Percentiles rank a stretch among this genome's conserved stretches.
Conservation (phyloP, 257 asterid species). For the Solanum pinnatisectum region DNA sequence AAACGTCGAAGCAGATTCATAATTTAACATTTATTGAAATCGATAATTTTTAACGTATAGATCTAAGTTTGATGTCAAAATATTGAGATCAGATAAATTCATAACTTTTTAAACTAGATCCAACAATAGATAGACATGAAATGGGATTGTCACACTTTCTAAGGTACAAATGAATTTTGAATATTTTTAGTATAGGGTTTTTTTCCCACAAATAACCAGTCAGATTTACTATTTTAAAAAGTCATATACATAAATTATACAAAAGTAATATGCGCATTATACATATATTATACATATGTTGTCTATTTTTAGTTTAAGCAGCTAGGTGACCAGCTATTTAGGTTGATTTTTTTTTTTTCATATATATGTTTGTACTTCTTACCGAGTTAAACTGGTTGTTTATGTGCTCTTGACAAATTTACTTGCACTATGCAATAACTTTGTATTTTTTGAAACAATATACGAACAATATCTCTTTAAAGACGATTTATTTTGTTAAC, state of each 20-base stretch:
- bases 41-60: accelerated
- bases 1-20: not conserved
- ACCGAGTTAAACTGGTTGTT: not conserved
- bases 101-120: not conserved
- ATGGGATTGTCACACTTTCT: not conserved
- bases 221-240: too few relatives aligned
- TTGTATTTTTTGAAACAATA: not conserved
- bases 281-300: too few relatives aligned
- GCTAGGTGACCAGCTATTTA: not conserved
- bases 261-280: not conserved
- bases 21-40: not conserved
- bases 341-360: not conserved
- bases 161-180: not conserved
- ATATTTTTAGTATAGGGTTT: too few relatives aligned
- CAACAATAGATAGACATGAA: not conserved
- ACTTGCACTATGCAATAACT: not conserved
- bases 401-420: not conserved
- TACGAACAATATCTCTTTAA: not conserved
- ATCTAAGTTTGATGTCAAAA: not conserved
- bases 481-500: not conserved
- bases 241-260: not conserved
- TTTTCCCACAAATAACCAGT: too few relatives aligned
- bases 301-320: not conserved
- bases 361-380: not conserved
- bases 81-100: not conserved